Percentiles rank a stretch among this genome's conserved stretches.
phyloP scores from a whole-genome alignment of 2,329 filamentous ascomycete species.

The Fusarium verrucosum region DNA sequence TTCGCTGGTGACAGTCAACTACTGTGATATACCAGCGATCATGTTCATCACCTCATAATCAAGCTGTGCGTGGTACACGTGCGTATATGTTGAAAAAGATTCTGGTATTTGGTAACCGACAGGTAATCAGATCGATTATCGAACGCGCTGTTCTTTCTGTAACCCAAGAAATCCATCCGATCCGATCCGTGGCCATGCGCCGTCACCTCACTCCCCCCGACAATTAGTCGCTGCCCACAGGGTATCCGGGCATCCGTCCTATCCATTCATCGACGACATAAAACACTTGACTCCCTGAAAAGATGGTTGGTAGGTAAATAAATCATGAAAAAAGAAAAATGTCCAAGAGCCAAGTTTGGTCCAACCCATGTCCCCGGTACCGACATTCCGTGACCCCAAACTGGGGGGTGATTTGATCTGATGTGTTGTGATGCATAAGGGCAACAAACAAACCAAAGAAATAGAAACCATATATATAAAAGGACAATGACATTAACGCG shows the following conservation, averaged over 20 bases:
- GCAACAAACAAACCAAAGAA: conserved; percentile 9
- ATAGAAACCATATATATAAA: conserved; percentile 25
- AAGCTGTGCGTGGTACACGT: background rate
- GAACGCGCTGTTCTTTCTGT: conserved; percentile 25
- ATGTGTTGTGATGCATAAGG: conserved; percentile 7
- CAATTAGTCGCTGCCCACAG: conserved; percentile 44
- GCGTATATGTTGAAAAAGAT: background rate
- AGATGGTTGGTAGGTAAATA: conserved; percentile 36
- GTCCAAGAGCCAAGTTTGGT: conserved; percentile 30
- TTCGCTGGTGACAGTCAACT: background rate
- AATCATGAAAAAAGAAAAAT: conserved; percentile 21
- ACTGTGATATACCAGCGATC: background rate
- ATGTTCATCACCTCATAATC: conserved; percentile 1
- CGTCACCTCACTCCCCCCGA: conserved; percentile 27
- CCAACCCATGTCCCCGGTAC: conserved; percentile 29
- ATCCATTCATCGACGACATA: conserved; percentile 43
- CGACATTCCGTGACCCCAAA: conserved; percentile 30
- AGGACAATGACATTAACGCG: conserved; percentile 20
- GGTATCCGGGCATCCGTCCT: conserved; percentile 43
- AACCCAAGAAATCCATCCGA: conserved; percentile 33
- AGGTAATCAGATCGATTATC: conserved; percentile 31
- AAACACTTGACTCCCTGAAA: conserved; percentile 36
- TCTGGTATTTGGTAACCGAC: conserved; percentile 24
- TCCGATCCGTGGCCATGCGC: conserved; percentile 27
- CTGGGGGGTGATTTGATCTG: conserved; percentile 19